Evolutionary conservation across 176 grass and related monocot genomes (phyloP).

Genomic region (sorghum (Sorghum bicolor)): DNA sequence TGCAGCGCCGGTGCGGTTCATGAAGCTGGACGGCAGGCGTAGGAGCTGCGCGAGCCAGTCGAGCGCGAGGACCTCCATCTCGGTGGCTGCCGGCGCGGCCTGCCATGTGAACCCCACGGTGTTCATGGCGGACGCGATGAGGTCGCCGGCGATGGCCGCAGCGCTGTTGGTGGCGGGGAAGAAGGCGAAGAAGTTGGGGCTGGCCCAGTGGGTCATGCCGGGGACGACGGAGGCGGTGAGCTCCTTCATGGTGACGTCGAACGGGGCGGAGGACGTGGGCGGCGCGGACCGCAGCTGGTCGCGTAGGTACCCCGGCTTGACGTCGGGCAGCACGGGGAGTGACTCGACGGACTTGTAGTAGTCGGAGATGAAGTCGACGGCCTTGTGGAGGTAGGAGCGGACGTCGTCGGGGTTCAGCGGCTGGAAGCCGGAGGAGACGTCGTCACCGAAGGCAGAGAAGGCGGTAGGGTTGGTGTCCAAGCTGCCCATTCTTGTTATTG

Average conservation of each 20-base stretch:
- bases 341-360: conserved; percentile 46
- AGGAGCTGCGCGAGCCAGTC: not conserved
- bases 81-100: too few relatives aligned
- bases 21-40: conserved; percentile 54
- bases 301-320: conserved; percentile 24
- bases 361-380: conserved; percentile 48
- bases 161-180: too few relatives aligned
- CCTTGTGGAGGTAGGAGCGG: not conserved
- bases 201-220: conserved; percentile 25
- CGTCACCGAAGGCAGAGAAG: not conserved
- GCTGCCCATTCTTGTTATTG: not conserved
- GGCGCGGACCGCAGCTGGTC: not conserved
- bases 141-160: too few relatives aligned
- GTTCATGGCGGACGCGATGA: too few relatives aligned
- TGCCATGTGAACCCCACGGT: too few relatives aligned
- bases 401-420: conserved; percentile 33
- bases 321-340: not conserved
- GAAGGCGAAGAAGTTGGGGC: too few relatives aligned
- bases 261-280: not conserved
- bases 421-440: not conserved
- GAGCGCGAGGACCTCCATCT: too few relatives aligned
- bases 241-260: conserved; percentile 24
- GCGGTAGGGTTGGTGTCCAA: not conserved
- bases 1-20: not conserved
- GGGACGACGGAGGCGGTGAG: conserved; percentile 26